Evolutionary conservation across 2,329 filamentous ascomycete species (phyloP).

Genomic region (Fusarium floridanum): DNA sequence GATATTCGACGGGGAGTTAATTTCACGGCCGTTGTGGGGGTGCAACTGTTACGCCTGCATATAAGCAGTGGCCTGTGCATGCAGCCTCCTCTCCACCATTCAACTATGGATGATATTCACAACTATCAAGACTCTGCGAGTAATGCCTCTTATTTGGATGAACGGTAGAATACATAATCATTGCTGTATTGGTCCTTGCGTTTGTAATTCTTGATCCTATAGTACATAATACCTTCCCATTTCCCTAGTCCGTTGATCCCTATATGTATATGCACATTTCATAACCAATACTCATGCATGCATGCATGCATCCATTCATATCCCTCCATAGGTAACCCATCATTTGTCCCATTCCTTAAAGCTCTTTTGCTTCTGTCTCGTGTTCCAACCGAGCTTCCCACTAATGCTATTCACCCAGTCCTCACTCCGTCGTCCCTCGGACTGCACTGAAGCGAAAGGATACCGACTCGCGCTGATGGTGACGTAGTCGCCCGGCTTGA

Average conservation of each 20-base stretch:
- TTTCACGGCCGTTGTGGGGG: neutral
- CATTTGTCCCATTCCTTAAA: slow-evolving; percentile 63
- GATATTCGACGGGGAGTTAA: neutral
- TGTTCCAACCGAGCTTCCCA: slow-evolving; percentile 85
- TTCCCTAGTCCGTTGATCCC: slow-evolving; percentile 2
- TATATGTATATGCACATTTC: neutral
- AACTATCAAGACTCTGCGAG: neutral
- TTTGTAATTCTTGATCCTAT: slow-evolving; percentile 2
- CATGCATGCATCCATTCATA: neutral
- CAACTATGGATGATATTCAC: neutral
- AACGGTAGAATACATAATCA: neutral
- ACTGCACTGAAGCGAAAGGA: slow-evolving; percentile 83
- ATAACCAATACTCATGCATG: neutral
- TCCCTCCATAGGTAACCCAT: neutral
- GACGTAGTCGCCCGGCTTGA: slow-evolving; percentile 84
- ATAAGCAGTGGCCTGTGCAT: neutral
- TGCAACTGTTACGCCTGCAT: neutral
- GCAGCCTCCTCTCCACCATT: neutral
- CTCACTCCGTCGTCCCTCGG: slow-evolving; percentile 76
- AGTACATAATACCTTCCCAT: neutral
- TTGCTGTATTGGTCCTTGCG: slow-evolving; percentile 1
- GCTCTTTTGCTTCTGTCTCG: slow-evolving; percentile 79
- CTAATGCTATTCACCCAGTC: slow-evolving; percentile 88
- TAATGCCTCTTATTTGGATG: neutral
- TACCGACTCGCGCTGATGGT: slow-evolving; percentile 85